Base-by-base conservation (phyloP, 2,329 filamentous ascomycete genomes). In the Neonectria magnoliae region DNA sequence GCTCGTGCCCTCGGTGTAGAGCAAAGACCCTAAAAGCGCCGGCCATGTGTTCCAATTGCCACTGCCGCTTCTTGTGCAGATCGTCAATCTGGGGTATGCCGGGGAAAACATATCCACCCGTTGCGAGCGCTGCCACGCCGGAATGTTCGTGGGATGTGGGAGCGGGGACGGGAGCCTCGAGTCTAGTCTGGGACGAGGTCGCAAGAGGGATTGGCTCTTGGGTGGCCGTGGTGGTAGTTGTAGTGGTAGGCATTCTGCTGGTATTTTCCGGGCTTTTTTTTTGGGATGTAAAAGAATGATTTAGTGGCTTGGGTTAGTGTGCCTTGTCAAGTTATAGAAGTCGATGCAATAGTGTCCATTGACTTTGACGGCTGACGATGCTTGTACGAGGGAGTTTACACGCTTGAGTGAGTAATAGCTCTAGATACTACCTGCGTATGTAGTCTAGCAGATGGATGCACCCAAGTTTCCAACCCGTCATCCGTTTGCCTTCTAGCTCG, bases 1-100 rank as follows among this genome's bases (percentile, higher is more conserved):
- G 20, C 81, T 80, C 77, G 89, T 88, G 44, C 89, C 88, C 74
- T 90, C 88, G 0, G 84, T 86, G 75, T 77, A 84, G 79, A 2
- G 79, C 80, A 72, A 83, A 83, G 14, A 83, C 78, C 25, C 82
- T 75, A 60, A 84, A 83, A 0, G 82, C 81, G 11, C 77, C 74
- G 0, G 78, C 82, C 69, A 83, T 76, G 50, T 82, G 76, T 10
- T 81, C 66, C 9, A 76, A 62, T 62, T 73, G 72, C 71, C 75
- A 78, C 47, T 63, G 66, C 1, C 75, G 67, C 29, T 74, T 68
- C 38, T 67, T 67, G 29, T 73, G 84, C 87, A 53, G 82, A 29
- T 81, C 79, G 3, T 80, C 75, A 74, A 88, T 88, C 41, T 79
- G 79, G 1, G 88, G 87, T 25, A 90, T 87, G 20, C 85, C 83